Evolutionary conservation across 2,329 filamentous ascomycete species (phyloP).

Genomic region (Onygena corvina): DNA sequence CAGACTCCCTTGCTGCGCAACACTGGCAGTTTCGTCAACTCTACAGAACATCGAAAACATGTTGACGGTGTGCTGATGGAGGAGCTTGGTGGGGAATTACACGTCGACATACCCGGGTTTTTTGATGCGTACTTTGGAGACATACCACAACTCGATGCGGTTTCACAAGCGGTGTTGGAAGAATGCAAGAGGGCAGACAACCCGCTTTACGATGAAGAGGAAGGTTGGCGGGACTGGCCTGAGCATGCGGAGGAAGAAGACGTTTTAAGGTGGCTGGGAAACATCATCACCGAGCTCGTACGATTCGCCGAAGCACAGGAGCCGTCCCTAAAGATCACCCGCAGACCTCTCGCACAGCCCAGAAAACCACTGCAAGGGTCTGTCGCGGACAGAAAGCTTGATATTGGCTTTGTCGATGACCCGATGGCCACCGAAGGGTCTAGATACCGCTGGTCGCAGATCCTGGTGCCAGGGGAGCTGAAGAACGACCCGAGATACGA

Average conservation of each 20-base stretch:
- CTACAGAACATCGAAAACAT: slow-evolving; percentile 21
- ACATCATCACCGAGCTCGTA: slow-evolving; percentile 13
- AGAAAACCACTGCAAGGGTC: slow-evolving; percentile 21
- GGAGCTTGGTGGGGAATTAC: slow-evolving; percentile 22
- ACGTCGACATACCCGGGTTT: slow-evolving; percentile 17
- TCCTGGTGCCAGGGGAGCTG: slow-evolving; percentile 35
- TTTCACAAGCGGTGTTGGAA: neutral
- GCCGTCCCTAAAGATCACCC: neutral
- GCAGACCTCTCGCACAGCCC: slow-evolving; percentile 18
- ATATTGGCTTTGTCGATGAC: slow-evolving; percentile 27
- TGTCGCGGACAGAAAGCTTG: slow-evolving; percentile 24
- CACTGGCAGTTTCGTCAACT: slow-evolving; percentile 22
- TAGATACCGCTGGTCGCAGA: slow-evolving; percentile 30
- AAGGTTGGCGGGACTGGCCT: slow-evolving; percentile 18
- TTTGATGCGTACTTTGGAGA: slow-evolving; percentile 17
- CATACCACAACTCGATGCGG: slow-evolving; percentile 14
- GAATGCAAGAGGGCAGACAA: slow-evolving; percentile 1
- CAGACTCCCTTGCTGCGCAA: slow-evolving; percentile 21
- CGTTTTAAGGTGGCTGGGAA: slow-evolving; percentile 19
- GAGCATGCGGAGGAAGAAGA: slow-evolving; percentile 18
- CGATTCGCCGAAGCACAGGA: slow-evolving; percentile 11
- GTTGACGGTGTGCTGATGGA: slow-evolving; percentile 21
- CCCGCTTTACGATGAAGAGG: slow-evolving; percentile 7
- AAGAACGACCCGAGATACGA: slow-evolving; percentile 15
- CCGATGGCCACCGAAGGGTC: slow-evolving; percentile 18